Evolutionary conservation across 129 eudicot genomes (phyloP), one percentile per base, ranked within the genome.

Genomic region (Oenanthe sinensis): DNA sequence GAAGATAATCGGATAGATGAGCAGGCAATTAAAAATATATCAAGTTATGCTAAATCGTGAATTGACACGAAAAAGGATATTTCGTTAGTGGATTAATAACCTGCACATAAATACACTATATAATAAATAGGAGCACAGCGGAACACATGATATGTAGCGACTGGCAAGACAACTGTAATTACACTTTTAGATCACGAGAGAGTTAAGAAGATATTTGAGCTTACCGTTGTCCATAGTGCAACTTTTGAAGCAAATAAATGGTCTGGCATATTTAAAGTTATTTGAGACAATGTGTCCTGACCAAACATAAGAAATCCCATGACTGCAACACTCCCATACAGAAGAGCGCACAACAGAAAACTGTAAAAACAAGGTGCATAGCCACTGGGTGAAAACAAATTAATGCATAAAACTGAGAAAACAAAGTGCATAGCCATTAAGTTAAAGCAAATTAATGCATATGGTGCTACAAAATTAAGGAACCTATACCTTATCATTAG

Each of bases 291-390:
- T 47, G 98, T 91, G 82, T 65, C 84, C 84, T 91, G 82, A 58
- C 98, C 97, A 58, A 90, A 95, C 98, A 95, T 91, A 81, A 88
- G 96, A 86, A 70, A 95, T 81, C 98, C 98, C 91, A 88, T 75
- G 30, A 88, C 42, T 45, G 97, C 98, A 78, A 87, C 88, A 79
- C 91, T 77, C 62, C 91, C 97, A 81, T 95, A 91, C 71, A 91
- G 42, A 26, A 86, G 10, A 40, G 76, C 79, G 79, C 90, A 87
- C 89, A 95, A 75, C 48, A 75, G 8, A 81, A 94, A 94, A 78
- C 98, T 94, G 92, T 82, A 81, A 82, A 50, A 50, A 46, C 14
- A 76, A 47, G 74, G 50, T 0, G 14, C 33, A 84, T 43, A 37
- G 22, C 44, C 47, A 69, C 70, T 84, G 54, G 65, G 78, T 74